phyloP scores from a whole-genome alignment of 441 rosid species.

The California macrophylla region DNA sequence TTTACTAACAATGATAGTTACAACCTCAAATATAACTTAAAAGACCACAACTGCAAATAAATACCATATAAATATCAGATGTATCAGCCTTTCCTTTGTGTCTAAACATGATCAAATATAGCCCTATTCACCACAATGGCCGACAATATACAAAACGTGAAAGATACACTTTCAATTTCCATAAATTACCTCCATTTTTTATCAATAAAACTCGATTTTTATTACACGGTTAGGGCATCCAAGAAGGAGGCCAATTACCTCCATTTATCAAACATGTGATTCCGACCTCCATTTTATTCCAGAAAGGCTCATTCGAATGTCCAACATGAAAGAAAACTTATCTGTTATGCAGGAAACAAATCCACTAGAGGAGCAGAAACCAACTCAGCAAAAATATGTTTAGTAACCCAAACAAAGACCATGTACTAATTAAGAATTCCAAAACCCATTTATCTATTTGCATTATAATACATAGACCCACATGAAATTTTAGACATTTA shows the following conservation, averaged over 20 bases:
- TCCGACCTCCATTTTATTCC: not conserved
- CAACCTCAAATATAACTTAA: not conserved
- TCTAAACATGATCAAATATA: too few species aligned
- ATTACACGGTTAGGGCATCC: too few species aligned
- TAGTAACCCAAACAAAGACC: not conserved
- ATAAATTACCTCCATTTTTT: too few species aligned
- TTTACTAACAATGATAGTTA: not conserved
- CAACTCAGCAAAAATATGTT: not conserved
- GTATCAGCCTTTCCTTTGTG: too few species aligned
- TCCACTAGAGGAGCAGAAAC: not conserved
- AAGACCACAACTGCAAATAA: not conserved
- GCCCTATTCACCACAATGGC: not conserved
- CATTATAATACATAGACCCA: slow-evolving; percentile 39
- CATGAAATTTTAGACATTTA: slow-evolving; percentile 34
- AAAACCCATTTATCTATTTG: not conserved
- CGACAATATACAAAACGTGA: not conserved
- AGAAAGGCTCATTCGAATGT: too few species aligned
- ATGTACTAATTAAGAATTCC: not conserved
- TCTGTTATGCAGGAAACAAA: not conserved
- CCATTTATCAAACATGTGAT: not conserved
- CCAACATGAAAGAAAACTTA: too few species aligned
- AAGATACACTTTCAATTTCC: not conserved
- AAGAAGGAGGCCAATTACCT: too few species aligned
- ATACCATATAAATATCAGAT: not conserved
- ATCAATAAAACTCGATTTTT: too few species aligned